Evolutionary conservation across 1,284 basidiomycete species (phyloP).

Genomic region (Ganoderma boninense): DNA sequence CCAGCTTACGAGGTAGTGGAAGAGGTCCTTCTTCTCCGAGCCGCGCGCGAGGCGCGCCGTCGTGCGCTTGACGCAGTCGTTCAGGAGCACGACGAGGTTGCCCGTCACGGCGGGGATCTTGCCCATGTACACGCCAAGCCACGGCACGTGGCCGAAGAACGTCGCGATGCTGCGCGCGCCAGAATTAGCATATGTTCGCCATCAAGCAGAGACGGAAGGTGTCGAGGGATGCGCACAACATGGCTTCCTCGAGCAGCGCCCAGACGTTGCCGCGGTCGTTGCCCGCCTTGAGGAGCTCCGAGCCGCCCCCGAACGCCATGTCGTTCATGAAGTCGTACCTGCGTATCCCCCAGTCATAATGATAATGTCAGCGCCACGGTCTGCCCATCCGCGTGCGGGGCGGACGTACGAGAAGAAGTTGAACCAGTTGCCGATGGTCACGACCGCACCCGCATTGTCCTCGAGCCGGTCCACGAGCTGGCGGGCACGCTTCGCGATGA

Average conservation of each 20-base stretch:
- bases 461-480: constrained; percentile 15
- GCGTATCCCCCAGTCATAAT: no score
- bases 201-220: no score
- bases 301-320: constrained; percentile 11
- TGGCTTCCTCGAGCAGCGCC: background rate
- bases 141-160: constrained; percentile 4
- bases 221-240: background rate
- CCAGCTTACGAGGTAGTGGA: constrained; percentile 31
- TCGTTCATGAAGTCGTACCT: constrained; percentile 16
- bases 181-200: background rate
- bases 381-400: background rate
- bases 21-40: constrained; percentile 30
- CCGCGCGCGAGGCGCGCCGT: constrained; percentile 20
- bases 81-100: constrained; percentile 15
- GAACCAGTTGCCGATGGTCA: constrained; percentile 14
- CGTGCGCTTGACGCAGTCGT: constrained; percentile 15
- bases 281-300: constrained; percentile 1
- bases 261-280: constrained; percentile 3
- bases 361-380: background rate
- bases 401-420: constrained; percentile 22
- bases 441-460: background rate
- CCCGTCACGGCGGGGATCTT: constrained; percentile 15
- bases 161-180: background rate
- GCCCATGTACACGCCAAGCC: background rate
- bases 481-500: constrained; percentile 7